These are phyloP conservation scores for Aspergillus heteromorphus DNA, from an alignment of 495 filamentous ascomycete genomes.

Conservation along the genomic window DNA sequence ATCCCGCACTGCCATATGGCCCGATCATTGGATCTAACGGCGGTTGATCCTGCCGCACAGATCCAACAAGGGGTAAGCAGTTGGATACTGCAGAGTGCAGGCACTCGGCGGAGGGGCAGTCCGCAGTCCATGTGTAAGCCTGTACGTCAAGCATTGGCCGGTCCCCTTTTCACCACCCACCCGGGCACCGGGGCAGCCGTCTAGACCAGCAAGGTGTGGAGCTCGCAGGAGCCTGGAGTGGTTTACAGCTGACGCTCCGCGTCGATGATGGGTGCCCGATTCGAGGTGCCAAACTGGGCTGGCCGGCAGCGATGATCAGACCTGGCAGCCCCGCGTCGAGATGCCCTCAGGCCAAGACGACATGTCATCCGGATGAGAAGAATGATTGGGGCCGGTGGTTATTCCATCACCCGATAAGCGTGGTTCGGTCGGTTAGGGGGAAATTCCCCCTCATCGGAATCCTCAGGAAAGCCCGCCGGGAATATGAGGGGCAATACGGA, in stretches of 20 bases:
- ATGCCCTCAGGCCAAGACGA: slow-evolving; percentile 11
- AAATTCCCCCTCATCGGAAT: slow-evolving; percentile 5
- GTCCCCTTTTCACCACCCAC: slow-evolving; percentile 8
- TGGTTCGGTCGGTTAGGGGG: slow-evolving; percentile 19
- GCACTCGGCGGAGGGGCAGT: slow-evolving; percentile 1
- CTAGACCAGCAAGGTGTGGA: slow-evolving; percentile 7
- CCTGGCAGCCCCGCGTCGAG: slow-evolving; percentile 5
- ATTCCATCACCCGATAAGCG: slow-evolving; percentile 14
- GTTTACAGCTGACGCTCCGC: slow-evolving; percentile 5
- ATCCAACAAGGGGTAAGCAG: neutral
- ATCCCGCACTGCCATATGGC: slow-evolving; percentile 2
- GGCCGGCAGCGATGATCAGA: neutral
- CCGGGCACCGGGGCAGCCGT: slow-evolving; percentile 1
- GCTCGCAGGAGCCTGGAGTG: neutral
- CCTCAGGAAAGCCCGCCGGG: neutral
- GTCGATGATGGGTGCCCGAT: neutral
- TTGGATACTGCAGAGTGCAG: neutral
- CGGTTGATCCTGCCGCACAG: slow-evolving; percentile 12
- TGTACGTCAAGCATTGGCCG: slow-evolving; percentile 16
- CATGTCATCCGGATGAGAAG: slow-evolving; percentile 9
- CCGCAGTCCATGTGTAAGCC: slow-evolving; percentile 12
- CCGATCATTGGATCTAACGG: slow-evolving; percentile 15
- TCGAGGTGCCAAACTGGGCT: neutral
- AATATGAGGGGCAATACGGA: neutral
- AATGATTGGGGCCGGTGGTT: slow-evolving; percentile 6